Conservation (phyloP, 176 grass and related monocot species). For the Eleusine indica region DNA sequence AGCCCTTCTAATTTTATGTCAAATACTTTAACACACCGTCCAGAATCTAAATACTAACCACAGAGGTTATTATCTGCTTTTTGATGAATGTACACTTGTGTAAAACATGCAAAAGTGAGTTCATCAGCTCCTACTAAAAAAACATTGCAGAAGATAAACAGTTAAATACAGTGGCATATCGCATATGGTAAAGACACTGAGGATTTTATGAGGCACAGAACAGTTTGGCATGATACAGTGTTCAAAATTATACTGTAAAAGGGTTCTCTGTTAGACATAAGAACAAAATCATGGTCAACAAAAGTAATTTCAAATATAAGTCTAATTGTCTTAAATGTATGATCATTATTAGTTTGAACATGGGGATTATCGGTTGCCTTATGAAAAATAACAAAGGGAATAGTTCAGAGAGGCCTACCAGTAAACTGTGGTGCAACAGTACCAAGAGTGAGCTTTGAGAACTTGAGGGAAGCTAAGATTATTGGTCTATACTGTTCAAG, state of each 20-base stretch:
- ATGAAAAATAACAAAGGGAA: constrained; percentile 11
- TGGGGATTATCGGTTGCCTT: neutral
- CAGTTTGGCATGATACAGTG: neutral
- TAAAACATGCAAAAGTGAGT: neutral
- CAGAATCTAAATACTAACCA: neutral
- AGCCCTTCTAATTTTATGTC: neutral
- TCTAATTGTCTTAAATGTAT: neutral
- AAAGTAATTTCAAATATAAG: neutral
- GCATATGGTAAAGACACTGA: neutral
- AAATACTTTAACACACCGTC: neutral
- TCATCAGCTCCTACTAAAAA: constrained; percentile 6
- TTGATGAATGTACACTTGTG: neutral
- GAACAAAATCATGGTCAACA: neutral
- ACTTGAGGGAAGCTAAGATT: constrained; percentile 78
- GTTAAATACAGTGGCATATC: neutral
- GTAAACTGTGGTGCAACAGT: constrained; percentile 97
- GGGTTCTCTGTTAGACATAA: neutral
- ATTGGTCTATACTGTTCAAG: constrained; percentile 91
- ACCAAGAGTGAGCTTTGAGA: constrained; percentile 95
- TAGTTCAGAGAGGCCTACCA: constrained; percentile 52
- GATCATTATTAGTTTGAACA: neutral
- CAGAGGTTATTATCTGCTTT: neutral
- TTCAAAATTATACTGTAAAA: neutral
- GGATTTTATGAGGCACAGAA: neutral
- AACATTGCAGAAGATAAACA: neutral